A percentile compares a stretch with the other conserved stretches of the same genome.
Evolutionary conservation across 257 asterid species (phyloP).

Genomic region (Solanum paucissectum): DNA sequence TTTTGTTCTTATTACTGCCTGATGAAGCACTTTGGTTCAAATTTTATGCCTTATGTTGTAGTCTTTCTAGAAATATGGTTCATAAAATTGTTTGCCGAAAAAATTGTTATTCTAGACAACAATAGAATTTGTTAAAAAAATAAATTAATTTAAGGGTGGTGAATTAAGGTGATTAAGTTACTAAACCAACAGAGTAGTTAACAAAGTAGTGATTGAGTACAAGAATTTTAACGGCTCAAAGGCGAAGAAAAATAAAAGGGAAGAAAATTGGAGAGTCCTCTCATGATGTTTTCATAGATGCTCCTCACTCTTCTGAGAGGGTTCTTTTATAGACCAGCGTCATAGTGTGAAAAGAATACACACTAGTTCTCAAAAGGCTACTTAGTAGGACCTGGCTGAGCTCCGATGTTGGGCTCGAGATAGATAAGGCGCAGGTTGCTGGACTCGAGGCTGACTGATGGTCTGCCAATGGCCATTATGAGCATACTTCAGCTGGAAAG

Average conservation of each 20-base stretch:
- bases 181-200: not conserved
- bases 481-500: not conserved
- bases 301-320: not conserved
- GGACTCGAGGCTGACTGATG: not conserved
- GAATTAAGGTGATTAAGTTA: not conserved
- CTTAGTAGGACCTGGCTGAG: not conserved
- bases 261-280: not conserved
- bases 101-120: not conserved
- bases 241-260: not conserved
- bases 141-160: not conserved
- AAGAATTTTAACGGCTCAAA: not conserved
- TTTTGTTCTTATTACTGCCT: not conserved
- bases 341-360: not conserved
- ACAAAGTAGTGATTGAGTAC: not conserved
- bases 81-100: not conserved
- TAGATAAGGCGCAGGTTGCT: not conserved
- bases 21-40: not conserved
- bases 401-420: not conserved
- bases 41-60: not conserved
- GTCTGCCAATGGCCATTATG: not conserved
- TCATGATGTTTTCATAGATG: not conserved
- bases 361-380: not conserved
- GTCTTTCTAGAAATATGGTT: not conserved
- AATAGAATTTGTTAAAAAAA: not conserved
- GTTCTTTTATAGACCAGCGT: not conserved